Evolutionary conservation across 2,329 filamentous ascomycete genomes (phyloP).

Genomic region (Xenoacremonium recifei): DNA sequence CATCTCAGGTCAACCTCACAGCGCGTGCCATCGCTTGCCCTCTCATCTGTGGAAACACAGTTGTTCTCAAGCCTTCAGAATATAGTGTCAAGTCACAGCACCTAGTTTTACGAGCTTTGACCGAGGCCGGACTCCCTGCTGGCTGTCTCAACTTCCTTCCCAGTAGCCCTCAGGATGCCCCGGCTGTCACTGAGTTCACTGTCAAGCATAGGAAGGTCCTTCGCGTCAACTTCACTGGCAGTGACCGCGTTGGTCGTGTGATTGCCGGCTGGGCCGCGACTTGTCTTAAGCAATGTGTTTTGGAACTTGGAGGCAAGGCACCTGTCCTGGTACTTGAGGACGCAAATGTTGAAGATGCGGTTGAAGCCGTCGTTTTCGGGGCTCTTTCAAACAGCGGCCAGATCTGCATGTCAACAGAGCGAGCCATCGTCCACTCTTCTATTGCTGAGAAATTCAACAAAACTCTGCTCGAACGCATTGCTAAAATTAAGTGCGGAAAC

Average conservation of each 20-base stretch:
- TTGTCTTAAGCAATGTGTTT: slow-evolving; percentile 63
- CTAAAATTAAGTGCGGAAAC: slow-evolving; percentile 27
- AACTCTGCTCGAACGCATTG: no score
- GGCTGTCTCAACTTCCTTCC: slow-evolving; percentile 65
- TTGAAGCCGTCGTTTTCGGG: slow-evolving; percentile 55
- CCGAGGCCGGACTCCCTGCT: slow-evolving; percentile 62
- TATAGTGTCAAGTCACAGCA: slow-evolving; percentile 56
- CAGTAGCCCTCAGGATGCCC: slow-evolving; percentile 58
- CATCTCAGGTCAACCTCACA: no score
- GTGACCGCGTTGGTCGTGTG: slow-evolving; percentile 62
- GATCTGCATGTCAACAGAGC: slow-evolving; percentile 5
- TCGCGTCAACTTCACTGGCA: slow-evolving; percentile 72
- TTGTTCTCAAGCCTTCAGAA: slow-evolving; percentile 64
- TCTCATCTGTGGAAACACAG: no score
- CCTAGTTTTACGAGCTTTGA: slow-evolving; percentile 60
- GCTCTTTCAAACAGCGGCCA: slow-evolving; percentile 52
- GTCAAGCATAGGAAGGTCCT: slow-evolving; percentile 61
- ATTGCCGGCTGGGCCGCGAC: slow-evolving; percentile 62
- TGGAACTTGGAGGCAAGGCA: slow-evolving; percentile 71
- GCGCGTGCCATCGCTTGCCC: no score
- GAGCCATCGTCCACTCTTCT: slow-evolving; percentile 10
- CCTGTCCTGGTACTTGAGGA: slow-evolving; percentile 66
- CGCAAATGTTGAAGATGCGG: slow-evolving; percentile 63
- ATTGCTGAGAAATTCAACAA: slow-evolving; percentile 54
- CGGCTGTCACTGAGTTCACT: slow-evolving; percentile 57